phyloP scores from a whole-genome alignment of 345 rosid genomes.

The Sonneratia caseolaris region DNA sequence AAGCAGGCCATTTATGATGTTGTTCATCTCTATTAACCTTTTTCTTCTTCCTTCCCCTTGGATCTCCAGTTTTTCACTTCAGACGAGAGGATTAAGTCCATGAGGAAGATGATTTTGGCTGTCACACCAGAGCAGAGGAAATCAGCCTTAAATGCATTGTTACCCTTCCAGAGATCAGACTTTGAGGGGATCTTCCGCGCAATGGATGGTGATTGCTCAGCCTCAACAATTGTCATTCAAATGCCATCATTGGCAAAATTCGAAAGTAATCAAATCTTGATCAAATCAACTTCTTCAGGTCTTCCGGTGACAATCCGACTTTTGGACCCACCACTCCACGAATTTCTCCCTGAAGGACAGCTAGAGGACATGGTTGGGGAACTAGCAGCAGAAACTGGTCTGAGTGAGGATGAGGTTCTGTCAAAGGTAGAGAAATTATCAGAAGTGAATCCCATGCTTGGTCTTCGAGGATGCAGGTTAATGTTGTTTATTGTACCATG shows the following conservation, averaged over 20 bases:
- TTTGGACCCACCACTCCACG: constrained; percentile 94
- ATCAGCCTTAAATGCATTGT: constrained; percentile 55
- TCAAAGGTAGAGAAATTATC: constrained; percentile 79
- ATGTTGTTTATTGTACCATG: neutral
- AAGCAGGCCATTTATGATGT: too few relatives aligned
- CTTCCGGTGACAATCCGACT: constrained; percentile 89
- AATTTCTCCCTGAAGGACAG: constrained; percentile 94
- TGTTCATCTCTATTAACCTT: too few relatives aligned
- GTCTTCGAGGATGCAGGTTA: constrained; percentile 97
- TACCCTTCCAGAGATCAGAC: constrained; percentile 87
- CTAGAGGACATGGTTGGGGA: constrained; percentile 62
- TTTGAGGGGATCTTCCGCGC: constrained; percentile 91
- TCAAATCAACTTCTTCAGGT: constrained; percentile 30
- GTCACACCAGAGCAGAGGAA: constrained; percentile 71
- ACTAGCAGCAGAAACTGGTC: constrained; percentile 54
- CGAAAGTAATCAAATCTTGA: neutral
- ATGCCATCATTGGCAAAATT: neutral
- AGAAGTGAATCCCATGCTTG: constrained; percentile 97
- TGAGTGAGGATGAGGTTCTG: constrained; percentile 64
- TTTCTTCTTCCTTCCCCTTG: neutral
- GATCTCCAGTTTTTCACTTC: constrained; percentile 69
- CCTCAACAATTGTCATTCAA: neutral
- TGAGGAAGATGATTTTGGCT: constrained; percentile 97
- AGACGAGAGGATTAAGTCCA: constrained; percentile 78
- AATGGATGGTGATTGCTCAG: constrained; percentile 64